phyloP scores from a whole-genome alignment of 768 basidiomycete species.

The Chiua virens region DNA sequence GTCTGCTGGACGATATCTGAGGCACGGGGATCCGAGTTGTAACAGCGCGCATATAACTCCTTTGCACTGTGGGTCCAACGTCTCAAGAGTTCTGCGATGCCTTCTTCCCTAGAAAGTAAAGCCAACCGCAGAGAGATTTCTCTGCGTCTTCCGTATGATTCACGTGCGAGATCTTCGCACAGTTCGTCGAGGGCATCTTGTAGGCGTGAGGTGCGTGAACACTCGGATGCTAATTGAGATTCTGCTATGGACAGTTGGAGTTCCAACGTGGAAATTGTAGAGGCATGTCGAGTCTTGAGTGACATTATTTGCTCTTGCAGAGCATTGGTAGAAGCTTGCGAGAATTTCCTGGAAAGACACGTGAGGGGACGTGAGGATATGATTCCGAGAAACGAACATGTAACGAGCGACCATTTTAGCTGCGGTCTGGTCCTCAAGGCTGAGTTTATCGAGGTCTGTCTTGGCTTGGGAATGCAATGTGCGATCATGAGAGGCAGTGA shows the following conservation, averaged over 20 bases:
- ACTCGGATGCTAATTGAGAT: constrained; percentile 43
- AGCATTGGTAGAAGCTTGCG: constrained; percentile 67
- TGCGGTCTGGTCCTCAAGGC: constrained; percentile 70
- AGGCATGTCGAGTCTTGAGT: constrained; percentile 60
- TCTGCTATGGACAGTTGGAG: constrained; percentile 48
- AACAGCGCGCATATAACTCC: constrained; percentile 39
- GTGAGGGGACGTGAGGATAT: not conserved
- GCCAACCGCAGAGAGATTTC: constrained; percentile 67
- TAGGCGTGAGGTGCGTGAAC: constrained; percentile 46
- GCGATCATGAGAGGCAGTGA: constrained; percentile 42
- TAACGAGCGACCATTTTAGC: constrained; percentile 84
- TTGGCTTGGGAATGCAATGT: constrained; percentile 45
- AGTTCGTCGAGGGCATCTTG: constrained; percentile 66
- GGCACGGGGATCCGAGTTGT: not conserved
- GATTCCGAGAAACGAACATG: constrained; percentile 52
- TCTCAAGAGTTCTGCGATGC: constrained; percentile 50
- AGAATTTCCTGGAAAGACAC: constrained; percentile 64
- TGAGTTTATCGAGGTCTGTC: constrained; percentile 53
- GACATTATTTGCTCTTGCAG: constrained; percentile 61
- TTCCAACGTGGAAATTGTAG: constrained; percentile 58
- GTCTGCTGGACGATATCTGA: constrained; percentile 19
- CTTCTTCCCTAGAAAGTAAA: constrained; percentile 65
- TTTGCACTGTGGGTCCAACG: constrained; percentile 55
- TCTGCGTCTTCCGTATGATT: constrained; percentile 68
- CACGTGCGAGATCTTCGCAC: constrained; percentile 67